Conservation (phyloP, 2,329 filamentous ascomycete species). For the Phialophora verrucosa region DNA sequence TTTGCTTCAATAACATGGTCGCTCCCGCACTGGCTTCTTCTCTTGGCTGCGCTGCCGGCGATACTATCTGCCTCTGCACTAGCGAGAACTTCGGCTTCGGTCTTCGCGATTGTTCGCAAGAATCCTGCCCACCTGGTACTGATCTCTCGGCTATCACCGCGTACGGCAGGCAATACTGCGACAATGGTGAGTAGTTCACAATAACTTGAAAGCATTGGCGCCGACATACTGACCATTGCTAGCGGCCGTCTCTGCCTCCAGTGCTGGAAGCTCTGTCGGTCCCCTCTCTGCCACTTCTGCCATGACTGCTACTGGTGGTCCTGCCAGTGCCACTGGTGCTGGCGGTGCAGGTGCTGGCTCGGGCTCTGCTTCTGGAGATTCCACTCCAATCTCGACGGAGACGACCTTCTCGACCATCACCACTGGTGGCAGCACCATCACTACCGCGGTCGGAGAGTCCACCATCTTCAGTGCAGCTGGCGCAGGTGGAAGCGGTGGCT, state of each 20-base stretch:
- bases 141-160: slow-evolving; percentile 44
- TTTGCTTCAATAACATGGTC: slow-evolving; percentile 54
- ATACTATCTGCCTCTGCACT: slow-evolving; percentile 50
- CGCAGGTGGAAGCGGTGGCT: slow-evolving; percentile 14
- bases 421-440: slow-evolving; percentile 15
- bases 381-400: slow-evolving; percentile 21
- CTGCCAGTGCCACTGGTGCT: slow-evolving; percentile 24
- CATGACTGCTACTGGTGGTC: slow-evolving; percentile 30
- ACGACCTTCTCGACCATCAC: slow-evolving; percentile 15
- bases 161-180: slow-evolving; percentile 47
- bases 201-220: not conserved
- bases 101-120: slow-evolving; percentile 53
- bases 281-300: slow-evolving; percentile 28
- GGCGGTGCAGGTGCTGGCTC: slow-evolving; percentile 21
- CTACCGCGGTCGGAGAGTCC: slow-evolving; percentile 17
- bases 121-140: slow-evolving; percentile 50
- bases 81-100: slow-evolving; percentile 51
- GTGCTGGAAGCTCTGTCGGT: slow-evolving; percentile 19
- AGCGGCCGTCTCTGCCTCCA: slow-evolving; percentile 30
- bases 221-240: slow-evolving; percentile 10
- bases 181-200: slow-evolving; percentile 36
- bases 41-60: slow-evolving; percentile 47
- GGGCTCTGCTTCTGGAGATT: slow-evolving; percentile 19
- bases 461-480: slow-evolving; percentile 14
- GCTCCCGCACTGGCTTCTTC: slow-evolving; percentile 42